Evolutionary conservation across 176 grass and related monocot genomes (phyloP), one percentile per base, ranked within the genome.

Genomic region (Aegilops sharonensis): DNA sequence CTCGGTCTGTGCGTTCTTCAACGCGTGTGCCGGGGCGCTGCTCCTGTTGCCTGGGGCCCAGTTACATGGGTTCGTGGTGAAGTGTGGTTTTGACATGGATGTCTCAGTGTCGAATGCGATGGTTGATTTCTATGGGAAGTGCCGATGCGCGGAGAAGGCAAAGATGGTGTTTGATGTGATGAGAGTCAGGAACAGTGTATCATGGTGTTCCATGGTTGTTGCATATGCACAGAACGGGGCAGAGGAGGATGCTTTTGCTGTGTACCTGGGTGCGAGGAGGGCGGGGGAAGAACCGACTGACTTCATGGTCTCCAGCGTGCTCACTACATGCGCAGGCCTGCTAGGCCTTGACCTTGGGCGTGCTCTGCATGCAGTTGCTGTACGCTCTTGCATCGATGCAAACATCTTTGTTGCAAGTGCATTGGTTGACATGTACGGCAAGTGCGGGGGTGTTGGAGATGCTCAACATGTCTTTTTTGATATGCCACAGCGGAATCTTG

Each of bases 61-160:
- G 32, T 85, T 97, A 81, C 95, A 94, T 67, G 86, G 86, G 20
- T 86, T 97, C 9, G 68, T 88, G 78, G 82, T 88, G 8, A 84
- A 86, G 71, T 88, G 75, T 0, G 90, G 90, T 6, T 91, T 92
- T n/a, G 37, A 65, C 29, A 69, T 8, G 32, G 84, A 92, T 76
- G 78, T 91, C 13, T 94, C 92, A 0, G 88, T 97, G 11, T 76
- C 81, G 12, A 97, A 97, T 54, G 75, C 84, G n/a, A 73, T 94
- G 40, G 48, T 97, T 80, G 95, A 97, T 84, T 97, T 94, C 50
- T 94, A 94, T 64, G 86, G 95, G 21, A 94, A 97, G 81, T 97
- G 90, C 57, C 86, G 86, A 23, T 67, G 87, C 1, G 35, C 71
- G 2, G 67, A 42, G 13, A 90, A 85, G 77, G 95, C 92, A 20